These are phyloP conservation scores for Pythium phragmitis DNA, from an alignment of 352 stramenopile genomes.

Conservation along the genomic window DNA sequence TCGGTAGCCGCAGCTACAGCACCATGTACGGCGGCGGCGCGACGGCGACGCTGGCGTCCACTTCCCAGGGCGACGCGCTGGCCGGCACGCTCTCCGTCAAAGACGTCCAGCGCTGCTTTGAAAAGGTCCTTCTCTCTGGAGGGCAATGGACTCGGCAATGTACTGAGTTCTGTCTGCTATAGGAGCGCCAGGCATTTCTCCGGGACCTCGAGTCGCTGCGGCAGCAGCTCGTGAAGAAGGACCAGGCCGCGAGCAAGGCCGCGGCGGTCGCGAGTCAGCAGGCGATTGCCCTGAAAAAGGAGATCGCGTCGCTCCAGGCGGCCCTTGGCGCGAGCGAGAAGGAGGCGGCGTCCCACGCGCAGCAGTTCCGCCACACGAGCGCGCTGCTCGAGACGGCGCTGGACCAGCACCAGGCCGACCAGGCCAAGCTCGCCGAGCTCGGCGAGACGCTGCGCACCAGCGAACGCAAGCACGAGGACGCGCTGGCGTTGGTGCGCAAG, in stretches of 20 bases:
- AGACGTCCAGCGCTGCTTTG: constrained; percentile 71
- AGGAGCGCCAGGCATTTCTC: constrained; percentile 63
- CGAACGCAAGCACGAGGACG: constrained; percentile 66
- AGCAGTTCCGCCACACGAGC: constrained; percentile 69
- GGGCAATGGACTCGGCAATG: too few relatives aligned
- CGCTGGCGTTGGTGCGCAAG: constrained; percentile 51
- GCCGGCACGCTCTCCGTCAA: constrained; percentile 55
- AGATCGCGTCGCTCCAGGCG: constrained; percentile 60
- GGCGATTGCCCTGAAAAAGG: constrained; percentile 73
- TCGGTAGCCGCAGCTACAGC: constrained; percentile 10
- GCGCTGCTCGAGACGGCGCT: constrained; percentile 68
- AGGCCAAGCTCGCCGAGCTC: constrained; percentile 45
- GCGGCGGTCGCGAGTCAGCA: constrained; percentile 56
- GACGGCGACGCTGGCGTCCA: neutral
- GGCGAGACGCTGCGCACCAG: constrained; percentile 53
- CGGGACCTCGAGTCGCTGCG: constrained; percentile 70
- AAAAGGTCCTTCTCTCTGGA: constrained; percentile 32
- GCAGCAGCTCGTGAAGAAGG: constrained; percentile 77
- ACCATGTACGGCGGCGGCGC: constrained; percentile 13
- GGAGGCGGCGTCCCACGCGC: constrained; percentile 41
- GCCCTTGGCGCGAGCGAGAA: constrained; percentile 43
- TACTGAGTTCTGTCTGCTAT: neutral
- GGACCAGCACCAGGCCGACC: constrained; percentile 73
- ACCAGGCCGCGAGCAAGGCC: constrained; percentile 47
- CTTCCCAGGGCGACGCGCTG: neutral